These are phyloP conservation scores for Trichosporon coremiiforme DNA, from an alignment of 1,284 basidiomycete genomes.

Conservation along the genomic window DNA sequence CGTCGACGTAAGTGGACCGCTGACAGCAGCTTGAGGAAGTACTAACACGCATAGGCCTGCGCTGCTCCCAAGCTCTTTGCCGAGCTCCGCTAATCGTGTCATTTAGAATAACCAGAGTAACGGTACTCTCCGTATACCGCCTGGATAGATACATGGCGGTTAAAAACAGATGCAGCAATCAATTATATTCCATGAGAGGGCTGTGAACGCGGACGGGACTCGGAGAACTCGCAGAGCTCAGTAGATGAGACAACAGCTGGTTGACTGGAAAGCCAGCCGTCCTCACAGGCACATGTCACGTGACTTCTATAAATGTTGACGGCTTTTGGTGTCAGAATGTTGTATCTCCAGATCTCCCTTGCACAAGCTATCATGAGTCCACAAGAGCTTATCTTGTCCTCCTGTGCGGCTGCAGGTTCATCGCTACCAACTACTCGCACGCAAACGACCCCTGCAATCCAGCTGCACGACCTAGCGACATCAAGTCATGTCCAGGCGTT, in stretches of 20 bases:
- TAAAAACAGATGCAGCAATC: conserved; percentile 34
- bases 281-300: conserved; percentile 18
- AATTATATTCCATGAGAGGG: neutral
- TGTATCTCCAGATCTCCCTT: too few species aligned
- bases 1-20: conserved; percentile 66
- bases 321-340: neutral
- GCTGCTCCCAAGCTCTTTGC: conserved; percentile 78
- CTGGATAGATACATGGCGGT: conserved; percentile 22
- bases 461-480: conserved; percentile 55
- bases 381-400: conserved; percentile 52
- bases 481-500: conserved; percentile 54
- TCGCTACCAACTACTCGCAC: conserved; percentile 33
- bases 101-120: conserved; percentile 24
- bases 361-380: conserved; percentile 34
- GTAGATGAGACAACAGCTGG: neutral
- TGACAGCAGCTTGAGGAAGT: too few species aligned
- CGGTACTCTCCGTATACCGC: conserved; percentile 15
- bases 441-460: conserved; percentile 48
- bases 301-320: conserved; percentile 22
- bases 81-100: conserved; percentile 55
- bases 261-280: neutral
- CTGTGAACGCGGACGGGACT: neutral
- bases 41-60: conserved; percentile 62
- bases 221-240: too few species aligned
- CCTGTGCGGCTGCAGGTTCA: conserved; percentile 41